A percentile compares a stretch with the other conserved stretches of the same genome.
These are phyloP conservation scores for Fusarium sp. DNA, from an alignment of 2,329 filamentous ascomycete species.

Conservation along the genomic window DNA sequence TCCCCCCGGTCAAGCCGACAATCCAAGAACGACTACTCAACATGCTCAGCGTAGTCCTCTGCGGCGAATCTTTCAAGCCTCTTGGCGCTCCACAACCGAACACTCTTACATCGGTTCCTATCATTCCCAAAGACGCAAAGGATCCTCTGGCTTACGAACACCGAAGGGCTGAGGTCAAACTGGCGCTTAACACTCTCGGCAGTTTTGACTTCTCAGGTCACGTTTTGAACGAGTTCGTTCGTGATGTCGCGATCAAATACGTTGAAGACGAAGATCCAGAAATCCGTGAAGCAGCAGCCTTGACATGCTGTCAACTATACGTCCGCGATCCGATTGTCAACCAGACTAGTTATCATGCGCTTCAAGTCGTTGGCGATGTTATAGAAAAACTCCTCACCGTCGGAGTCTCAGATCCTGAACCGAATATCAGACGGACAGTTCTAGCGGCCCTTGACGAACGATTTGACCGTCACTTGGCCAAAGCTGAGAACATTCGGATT, in stretches of 20 bases:
- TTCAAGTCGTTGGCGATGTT: conserved; percentile 97
- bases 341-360: conserved; percentile 95
- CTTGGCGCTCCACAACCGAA: conserved; percentile 89
- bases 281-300: conserved; percentile 91
- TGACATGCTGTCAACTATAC: conserved; percentile 98
- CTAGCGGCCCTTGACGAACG: conserved; percentile 90
- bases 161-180: conserved; percentile 86
- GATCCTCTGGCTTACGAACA: conserved; percentile 85
- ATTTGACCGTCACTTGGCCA: conserved; percentile 96
- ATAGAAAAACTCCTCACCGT: conserved; percentile 97
- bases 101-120: conserved; percentile 82
- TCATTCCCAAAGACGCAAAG: conserved; percentile 88
- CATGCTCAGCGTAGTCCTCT: conserved; percentile 93
- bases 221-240: conserved; percentile 97
- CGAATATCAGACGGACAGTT: conserved; percentile 89
- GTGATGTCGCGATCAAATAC: conserved; percentile 97
- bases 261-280: conserved; percentile 96
- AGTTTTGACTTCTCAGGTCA: conserved; percentile 96
- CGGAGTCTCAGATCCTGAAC: conserved; percentile 90
- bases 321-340: conserved; percentile 97
- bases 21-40: conserved; percentile 96
- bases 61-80: conserved; percentile 90
- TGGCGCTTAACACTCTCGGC: conserved; percentile 94
- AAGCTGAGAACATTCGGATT: conserved; percentile 96
- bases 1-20: conserved; percentile 90